These are phyloP conservation scores for Diaporthe australafricana DNA, from an alignment of 2,329 filamentous ascomycete species.

Conservation along the genomic window DNA sequence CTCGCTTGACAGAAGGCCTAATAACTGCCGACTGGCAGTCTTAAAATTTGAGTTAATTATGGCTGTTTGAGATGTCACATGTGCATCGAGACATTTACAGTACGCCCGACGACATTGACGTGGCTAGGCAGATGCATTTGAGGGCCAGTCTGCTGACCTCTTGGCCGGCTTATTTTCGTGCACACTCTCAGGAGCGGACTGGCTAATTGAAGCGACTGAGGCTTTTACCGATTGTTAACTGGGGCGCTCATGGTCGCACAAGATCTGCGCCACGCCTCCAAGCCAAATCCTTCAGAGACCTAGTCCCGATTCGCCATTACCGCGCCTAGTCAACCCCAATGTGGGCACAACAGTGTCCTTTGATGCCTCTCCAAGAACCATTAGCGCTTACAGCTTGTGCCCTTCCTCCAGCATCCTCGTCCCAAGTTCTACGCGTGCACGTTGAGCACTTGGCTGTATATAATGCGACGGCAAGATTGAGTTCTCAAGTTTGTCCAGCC, in stretches of 20 bases:
- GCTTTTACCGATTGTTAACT: neutral
- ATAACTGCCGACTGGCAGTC: neutral
- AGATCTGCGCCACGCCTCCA: neutral
- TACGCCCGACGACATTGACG: too few relatives aligned
- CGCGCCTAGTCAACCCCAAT: neutral
- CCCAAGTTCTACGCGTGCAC: neutral
- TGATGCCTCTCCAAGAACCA: too few relatives aligned
- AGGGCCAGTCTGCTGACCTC: neutral
- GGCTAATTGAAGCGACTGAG: too few relatives aligned
- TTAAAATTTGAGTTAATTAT: too few relatives aligned
- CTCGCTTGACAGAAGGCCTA: too few relatives aligned
- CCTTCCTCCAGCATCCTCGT: neutral
- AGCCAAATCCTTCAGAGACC: neutral
- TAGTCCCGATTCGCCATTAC: neutral
- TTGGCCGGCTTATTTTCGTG: neutral
- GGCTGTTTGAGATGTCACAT: neutral
- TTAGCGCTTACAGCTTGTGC: constrained; percentile 5
- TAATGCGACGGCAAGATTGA: neutral
- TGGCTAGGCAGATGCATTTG: neutral
- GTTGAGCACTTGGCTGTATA: neutral
- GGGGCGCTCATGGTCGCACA: neutral
- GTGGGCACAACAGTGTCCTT: neutral
- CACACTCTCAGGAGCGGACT: too few relatives aligned
- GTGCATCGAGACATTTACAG: neutral
- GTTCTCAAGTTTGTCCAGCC: neutral